phyloP scores from a whole-genome alignment of 2,329 filamentous ascomycete species.

The Alternaria atra region DNA sequence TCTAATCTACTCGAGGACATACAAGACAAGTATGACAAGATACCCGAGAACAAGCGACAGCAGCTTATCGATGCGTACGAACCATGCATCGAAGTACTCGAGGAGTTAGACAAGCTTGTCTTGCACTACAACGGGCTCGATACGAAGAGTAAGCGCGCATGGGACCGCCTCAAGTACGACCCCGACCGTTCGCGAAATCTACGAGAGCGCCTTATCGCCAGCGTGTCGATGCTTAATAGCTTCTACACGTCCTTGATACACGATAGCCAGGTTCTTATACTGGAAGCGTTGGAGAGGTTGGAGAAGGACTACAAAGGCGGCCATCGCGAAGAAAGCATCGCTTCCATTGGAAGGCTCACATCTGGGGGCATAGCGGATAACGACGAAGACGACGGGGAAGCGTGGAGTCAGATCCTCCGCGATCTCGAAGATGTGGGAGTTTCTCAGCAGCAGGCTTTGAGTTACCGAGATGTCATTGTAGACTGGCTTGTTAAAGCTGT shows the following conservation, averaged over 20 bases:
- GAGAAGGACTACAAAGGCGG: constrained; percentile 42
- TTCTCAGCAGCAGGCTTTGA: constrained; percentile 29
- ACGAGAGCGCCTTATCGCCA: constrained; percentile 35
- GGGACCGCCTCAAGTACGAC: constrained; percentile 44
- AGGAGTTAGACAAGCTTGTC: constrained; percentile 38
- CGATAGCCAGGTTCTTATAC: constrained; percentile 41
- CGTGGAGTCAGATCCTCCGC: constrained; percentile 43
- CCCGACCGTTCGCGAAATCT: constrained; percentile 31
- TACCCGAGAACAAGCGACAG: constrained; percentile 28
- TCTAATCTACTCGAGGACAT: constrained; percentile 41
- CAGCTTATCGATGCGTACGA: constrained; percentile 35
- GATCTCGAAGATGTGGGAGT: constrained; percentile 46
- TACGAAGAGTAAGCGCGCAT: constrained; percentile 40
- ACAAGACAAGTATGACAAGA: constrained; percentile 38
- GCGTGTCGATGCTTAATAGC: constrained; percentile 34
- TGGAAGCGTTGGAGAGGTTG: constrained; percentile 41
- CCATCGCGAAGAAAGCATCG: constrained; percentile 41
- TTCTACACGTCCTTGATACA: constrained; percentile 43
- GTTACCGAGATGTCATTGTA: constrained; percentile 40
- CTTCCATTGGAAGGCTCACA: constrained; percentile 35
- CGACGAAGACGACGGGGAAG: constrained; percentile 34
- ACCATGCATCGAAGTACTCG: constrained; percentile 37
- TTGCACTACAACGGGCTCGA: constrained; percentile 42
- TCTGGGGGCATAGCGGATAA: constrained; percentile 18
- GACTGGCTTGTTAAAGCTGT: constrained; percentile 45